phyloP scores from a whole-genome alignment of 2,329 filamentous ascomycete species.

The Hymenoscyphus infarciens region DNA sequence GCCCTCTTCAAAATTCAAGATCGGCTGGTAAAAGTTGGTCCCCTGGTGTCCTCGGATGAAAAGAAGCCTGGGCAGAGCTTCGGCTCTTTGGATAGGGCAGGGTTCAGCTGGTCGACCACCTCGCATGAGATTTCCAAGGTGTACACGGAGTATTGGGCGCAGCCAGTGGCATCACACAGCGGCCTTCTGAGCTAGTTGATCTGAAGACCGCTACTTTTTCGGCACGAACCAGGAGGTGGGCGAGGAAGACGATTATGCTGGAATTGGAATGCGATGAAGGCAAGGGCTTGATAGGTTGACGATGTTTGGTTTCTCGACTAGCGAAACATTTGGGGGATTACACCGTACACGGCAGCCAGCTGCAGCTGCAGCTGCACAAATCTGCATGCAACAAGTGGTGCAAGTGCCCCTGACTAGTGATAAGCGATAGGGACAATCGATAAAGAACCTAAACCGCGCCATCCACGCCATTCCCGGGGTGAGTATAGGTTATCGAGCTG shows the following conservation, averaged over 20 bases:
- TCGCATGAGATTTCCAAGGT: not conserved
- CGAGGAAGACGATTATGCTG: not conserved
- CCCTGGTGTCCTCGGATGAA: not conserved
- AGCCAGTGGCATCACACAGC: conserved; percentile 1
- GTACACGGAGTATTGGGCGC: not conserved
- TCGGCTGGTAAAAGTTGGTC: not conserved
- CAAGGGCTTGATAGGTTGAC: not conserved
- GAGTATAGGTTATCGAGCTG: not conserved
- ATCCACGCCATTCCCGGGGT: not conserved
- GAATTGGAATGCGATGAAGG: not conserved
- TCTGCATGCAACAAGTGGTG: not conserved
- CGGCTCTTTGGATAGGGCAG: not conserved
- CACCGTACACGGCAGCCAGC: not conserved
- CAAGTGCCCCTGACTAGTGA: conserved; percentile 1
- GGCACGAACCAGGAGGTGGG: not conserved
- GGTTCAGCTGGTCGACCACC: not conserved
- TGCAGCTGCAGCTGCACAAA: no score
- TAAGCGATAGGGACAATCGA: conserved; percentile 6
- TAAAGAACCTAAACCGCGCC: not conserved
- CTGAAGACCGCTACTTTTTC: not conserved
- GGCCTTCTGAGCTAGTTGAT: not conserved
- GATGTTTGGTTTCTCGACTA: conserved; percentile 6
- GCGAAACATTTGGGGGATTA: conserved; percentile 5
- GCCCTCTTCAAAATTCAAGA: not conserved
- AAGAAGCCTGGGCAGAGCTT: not conserved